phyloP scores from a whole-genome alignment of 2,329 filamentous ascomycete genomes.

The Nemania diffusa region DNA sequence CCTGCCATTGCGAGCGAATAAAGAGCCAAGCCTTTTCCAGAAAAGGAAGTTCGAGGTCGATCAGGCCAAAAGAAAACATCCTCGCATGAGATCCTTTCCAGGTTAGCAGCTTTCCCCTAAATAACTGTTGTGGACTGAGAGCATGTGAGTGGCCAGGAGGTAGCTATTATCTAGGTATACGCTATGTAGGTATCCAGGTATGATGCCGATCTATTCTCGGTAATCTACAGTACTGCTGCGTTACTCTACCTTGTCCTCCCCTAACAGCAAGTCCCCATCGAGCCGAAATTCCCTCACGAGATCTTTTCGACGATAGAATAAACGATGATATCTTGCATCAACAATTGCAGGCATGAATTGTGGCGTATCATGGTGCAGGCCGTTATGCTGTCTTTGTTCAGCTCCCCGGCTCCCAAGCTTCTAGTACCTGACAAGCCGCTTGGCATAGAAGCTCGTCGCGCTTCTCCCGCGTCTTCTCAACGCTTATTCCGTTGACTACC shows the following conservation, averaged over 20 bases:
- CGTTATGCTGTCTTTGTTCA: neutral
- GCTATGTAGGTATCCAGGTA: neutral
- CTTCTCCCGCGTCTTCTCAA: neutral
- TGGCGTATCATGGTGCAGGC: neutral
- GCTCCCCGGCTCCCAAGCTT: neutral
- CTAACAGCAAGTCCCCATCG: too few relatives aligned
- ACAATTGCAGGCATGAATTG: neutral
- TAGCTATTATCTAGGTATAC: neutral
- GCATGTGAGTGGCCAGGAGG: neutral
- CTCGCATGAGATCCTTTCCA: neutral
- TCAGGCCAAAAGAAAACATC: neutral
- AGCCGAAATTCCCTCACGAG: too few relatives aligned
- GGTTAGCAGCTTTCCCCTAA: neutral
- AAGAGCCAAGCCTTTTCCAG: neutral
- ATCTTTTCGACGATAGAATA: too few relatives aligned
- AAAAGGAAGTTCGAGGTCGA: constrained; percentile 8
- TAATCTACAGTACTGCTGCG: too few relatives aligned
- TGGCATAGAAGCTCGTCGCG: neutral
- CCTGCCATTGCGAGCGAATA: neutral
- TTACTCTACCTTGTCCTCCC: too few relatives aligned
- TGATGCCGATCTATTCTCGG: neutral
- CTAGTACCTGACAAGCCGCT: neutral
- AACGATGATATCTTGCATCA: too few relatives aligned
- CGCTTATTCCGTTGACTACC: neutral
- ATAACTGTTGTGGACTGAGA: neutral